Percentiles rank a stretch among this genome's conserved stretches.
Conservation (phyloP, 352 stramenopile species). For the Plasmopara viticola region DNA sequence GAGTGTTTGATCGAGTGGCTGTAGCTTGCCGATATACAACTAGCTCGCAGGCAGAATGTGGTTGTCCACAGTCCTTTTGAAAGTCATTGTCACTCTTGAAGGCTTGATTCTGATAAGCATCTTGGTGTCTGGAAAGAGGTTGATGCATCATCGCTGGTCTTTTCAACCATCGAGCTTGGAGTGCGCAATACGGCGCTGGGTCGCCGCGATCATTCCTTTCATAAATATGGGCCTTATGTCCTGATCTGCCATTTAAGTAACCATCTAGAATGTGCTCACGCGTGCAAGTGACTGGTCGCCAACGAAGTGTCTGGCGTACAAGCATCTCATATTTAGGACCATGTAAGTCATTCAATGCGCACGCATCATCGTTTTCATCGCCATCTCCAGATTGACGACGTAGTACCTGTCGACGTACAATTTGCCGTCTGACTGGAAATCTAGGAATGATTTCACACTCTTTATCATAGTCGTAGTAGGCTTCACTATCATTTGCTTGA, state of each 20-base stretch:
- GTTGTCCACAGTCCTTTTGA: too few species aligned
- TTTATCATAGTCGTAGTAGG: constrained; percentile 11
- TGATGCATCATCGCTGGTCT: constrained; percentile 9
- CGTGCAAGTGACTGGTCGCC: constrained; percentile 5
- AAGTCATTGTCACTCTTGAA: constrained; percentile 11
- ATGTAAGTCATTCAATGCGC: not conserved
- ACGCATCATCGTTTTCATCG: constrained; percentile 5
- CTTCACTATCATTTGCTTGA: constrained; percentile 12
- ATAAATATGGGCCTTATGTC: constrained; percentile 4
- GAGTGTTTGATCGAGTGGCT: constrained; percentile 1
- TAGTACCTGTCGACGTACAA: constrained; percentile 9
- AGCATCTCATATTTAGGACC: constrained; percentile 4
- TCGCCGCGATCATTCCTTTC: constrained; percentile 9
- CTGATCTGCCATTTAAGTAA: constrained; percentile 5
- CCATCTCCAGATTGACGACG: constrained; percentile 7
- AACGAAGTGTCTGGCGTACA: constrained; percentile 8
- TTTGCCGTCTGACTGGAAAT: constrained; percentile 9
- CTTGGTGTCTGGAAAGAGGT: constrained; percentile 5
- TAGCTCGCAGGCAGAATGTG: too few species aligned
- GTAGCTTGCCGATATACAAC: constrained; percentile 10
- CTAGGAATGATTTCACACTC: constrained; percentile 8
- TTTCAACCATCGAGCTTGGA: constrained; percentile 8
- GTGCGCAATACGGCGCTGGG: constrained; percentile 4
- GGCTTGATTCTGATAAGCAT: constrained; percentile 7
- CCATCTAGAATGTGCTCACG: constrained; percentile 14